Base-by-base conservation (phyloP, 371 early-diverging fungal genomes). In the Apophysomyces variabilis region DNA sequence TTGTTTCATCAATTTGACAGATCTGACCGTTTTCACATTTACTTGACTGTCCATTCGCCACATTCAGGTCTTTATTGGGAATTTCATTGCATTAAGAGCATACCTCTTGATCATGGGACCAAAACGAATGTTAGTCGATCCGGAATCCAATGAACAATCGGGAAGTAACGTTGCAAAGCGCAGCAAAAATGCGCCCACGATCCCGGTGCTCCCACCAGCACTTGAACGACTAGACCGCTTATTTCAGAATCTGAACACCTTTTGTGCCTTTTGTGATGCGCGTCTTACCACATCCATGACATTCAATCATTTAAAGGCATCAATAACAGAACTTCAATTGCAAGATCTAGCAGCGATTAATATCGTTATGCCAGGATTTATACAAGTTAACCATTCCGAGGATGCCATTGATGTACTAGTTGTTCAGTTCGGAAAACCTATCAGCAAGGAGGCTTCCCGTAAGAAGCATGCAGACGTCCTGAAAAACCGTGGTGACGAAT, bases 251-350 rank as follows among this genome's bases (percentile, higher is more conserved):
- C 37, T 76, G 6, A 78, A 76, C 37, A 57, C 76, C 0, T 74
- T 78, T 64, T 81, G 71, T 66, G 73, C 76, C 9, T 81, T 81
- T 50, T 81, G 78, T 43, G 70, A 74, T 60, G 81, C 81, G 9
- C 68, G 69, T 4, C 57, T 78, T 9, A 68, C 71, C 0, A 66
- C 71, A 4, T 60, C 67, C 14, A 45, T 81, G 5, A 81, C 78
- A n/a, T 62, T 75, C n/a, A 47, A 54, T 9, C 46, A 58, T 18
- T 41, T 81, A 32, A 71, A 74, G 60, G 63, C 67, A 38, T 58
- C 70, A 14, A 67, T 81, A 12, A 43, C 66, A 21, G 62, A 71
- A 35, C 38, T 74, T 9, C 59, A 56, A 18, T 38, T 72, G 7
- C 58, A 71, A 60, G 78, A 80, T 70, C 63, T 80, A 1, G 74